These are phyloP conservation scores for Aspergillus egyptiacus DNA, from an alignment of 495 filamentous ascomycete species.

Conservation along the genomic window DNA sequence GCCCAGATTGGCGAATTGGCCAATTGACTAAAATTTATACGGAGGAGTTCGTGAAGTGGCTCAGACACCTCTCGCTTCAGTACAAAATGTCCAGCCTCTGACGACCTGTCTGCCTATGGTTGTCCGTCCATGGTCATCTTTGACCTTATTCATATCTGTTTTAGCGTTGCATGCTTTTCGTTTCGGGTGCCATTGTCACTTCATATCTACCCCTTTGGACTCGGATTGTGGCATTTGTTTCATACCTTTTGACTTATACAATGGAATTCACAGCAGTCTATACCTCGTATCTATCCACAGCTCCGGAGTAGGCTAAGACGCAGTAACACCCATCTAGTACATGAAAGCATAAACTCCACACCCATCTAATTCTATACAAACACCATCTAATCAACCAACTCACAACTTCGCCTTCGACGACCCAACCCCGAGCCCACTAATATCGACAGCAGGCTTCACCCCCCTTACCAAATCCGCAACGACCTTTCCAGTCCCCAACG, in stretches of 20 bases:
- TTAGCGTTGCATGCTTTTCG: too few relatives aligned
- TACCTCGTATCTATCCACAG: too few relatives aligned
- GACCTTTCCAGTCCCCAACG: constrained; percentile 61
- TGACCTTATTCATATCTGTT: too few relatives aligned
- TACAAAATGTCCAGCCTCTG: not conserved
- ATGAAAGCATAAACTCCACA: not conserved
- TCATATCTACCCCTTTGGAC: too few relatives aligned
- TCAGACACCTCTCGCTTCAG: not conserved
- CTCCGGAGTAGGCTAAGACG: too few relatives aligned
- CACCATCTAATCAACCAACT: too few relatives aligned
- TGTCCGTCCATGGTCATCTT: not conserved
- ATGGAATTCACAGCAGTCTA: too few relatives aligned
- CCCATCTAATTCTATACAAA: too few relatives aligned
- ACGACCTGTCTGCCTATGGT: not conserved
- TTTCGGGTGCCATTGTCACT: too few relatives aligned
- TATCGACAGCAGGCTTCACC: constrained; percentile 40
- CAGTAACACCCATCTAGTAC: not conserved
- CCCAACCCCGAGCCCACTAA: constrained; percentile 39
- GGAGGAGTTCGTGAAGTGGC: not conserved
- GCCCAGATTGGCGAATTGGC: not conserved
- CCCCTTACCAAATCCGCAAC: constrained; percentile 58
- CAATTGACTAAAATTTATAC: not conserved
- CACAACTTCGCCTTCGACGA: constrained; percentile 4
- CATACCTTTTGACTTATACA: too few relatives aligned
- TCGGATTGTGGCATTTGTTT: too few relatives aligned